phyloP scores from a whole-genome alignment of 2,329 filamentous ascomycete genomes.

The Didymella pomorum region DNA sequence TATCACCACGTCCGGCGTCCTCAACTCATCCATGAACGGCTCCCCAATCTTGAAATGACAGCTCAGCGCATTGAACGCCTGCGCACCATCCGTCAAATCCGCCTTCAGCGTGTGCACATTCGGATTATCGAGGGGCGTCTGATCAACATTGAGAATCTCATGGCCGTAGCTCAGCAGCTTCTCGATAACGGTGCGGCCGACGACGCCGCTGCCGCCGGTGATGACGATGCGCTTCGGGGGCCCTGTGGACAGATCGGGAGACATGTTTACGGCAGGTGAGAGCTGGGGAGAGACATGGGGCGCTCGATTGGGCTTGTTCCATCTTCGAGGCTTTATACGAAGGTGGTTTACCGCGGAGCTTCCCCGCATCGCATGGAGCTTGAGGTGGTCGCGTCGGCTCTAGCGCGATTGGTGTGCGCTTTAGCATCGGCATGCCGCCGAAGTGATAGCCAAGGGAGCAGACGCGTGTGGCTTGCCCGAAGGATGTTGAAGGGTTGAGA shows the following conservation, averaged over 20 bases:
- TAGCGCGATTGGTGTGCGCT: conserved; percentile 18
- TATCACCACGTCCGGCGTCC: conserved; percentile 65
- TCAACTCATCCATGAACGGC: conserved; percentile 45
- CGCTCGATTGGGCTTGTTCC: conserved; percentile 8
- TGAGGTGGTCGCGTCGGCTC: conserved; percentile 12
- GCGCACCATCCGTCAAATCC: conserved; percentile 63
- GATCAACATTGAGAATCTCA: conserved; percentile 64
- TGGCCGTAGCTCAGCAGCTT: conserved; percentile 60
- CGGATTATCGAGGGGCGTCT: conserved; percentile 55
- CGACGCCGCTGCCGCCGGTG: conserved; percentile 64
- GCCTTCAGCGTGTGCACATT: conserved; percentile 62
- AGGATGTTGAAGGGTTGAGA: conserved; percentile 3
- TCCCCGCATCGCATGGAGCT: conserved; percentile 28
- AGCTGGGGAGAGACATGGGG: conserved; percentile 1
- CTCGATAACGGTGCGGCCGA: conserved; percentile 56
- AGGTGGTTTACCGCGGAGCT: conserved; percentile 22
- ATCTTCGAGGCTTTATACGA: conserved; percentile 16
- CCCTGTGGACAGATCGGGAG: not conserved
- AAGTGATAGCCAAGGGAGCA: conserved; percentile 11
- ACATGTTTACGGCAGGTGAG: conserved; percentile 13
- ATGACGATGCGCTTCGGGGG: conserved; percentile 56
- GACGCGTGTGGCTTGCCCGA: conserved; percentile 15
- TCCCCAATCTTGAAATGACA: conserved; percentile 62
- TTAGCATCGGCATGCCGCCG: conserved; percentile 19
- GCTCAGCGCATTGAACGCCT: conserved; percentile 64